Evolutionary conservation across 2,329 filamentous ascomycete species (phyloP).

Genomic region (Claviceps pazoutovae): DNA sequence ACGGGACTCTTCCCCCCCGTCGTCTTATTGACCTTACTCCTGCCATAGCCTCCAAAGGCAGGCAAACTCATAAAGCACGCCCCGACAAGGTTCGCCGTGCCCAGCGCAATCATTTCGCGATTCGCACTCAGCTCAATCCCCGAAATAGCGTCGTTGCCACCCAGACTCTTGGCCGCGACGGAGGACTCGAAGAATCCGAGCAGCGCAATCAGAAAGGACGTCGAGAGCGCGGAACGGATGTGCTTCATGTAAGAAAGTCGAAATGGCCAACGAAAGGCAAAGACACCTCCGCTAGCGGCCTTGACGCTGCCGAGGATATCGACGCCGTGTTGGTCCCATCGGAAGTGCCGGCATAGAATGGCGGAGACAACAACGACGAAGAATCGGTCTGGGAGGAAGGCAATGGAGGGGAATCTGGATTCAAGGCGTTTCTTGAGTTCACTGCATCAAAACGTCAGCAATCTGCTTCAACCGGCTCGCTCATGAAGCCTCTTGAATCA

Average conservation of each 20-base stretch:
- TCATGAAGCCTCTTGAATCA: too few species aligned
- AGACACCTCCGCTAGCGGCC: constrained; percentile 54
- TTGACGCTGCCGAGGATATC: constrained; percentile 73
- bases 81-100: constrained; percentile 79
- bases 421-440: constrained; percentile 71
- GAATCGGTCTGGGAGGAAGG: constrained; percentile 86
- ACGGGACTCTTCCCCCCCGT: constrained; percentile 89
- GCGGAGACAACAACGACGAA: constrained; percentile 76
- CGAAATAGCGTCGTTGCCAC: constrained; percentile 54
- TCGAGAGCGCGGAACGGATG: constrained; percentile 75
- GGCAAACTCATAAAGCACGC: constrained; percentile 87
- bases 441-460: constrained; percentile 25
- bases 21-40: constrained; percentile 87
- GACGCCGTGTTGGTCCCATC: constrained; percentile 69
- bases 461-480: too few species aligned
- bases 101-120: constrained; percentile 81
- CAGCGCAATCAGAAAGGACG: constrained; percentile 82
- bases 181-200: constrained; percentile 98
- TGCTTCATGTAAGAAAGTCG: constrained; percentile 62
- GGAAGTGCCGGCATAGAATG: constrained; percentile 59
- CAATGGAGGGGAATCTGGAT: constrained; percentile 63
- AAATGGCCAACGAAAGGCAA: constrained; percentile 80
- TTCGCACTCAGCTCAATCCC: constrained; percentile 80
- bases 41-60: constrained; percentile 88
- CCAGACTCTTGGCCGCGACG: constrained; percentile 84